Evolutionary conservation across 2,329 filamentous ascomycete species (phyloP).

Genomic region (Chaetomiaceae sp.): DNA sequence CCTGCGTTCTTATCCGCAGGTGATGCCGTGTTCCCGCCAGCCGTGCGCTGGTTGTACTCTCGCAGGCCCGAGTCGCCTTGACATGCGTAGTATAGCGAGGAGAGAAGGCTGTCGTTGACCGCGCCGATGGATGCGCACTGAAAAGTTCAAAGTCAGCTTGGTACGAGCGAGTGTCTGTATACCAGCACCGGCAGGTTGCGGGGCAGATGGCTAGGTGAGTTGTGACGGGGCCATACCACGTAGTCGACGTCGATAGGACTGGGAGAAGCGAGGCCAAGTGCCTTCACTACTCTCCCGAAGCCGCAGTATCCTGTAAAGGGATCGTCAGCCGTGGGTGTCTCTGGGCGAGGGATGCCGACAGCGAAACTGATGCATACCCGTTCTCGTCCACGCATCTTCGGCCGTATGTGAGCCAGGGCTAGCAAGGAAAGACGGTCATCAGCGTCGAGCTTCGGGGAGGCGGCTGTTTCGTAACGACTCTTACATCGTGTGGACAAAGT

Average conservation of each 20-base stretch:
- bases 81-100: slow-evolving; percentile 48
- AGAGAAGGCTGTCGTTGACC: slow-evolving; percentile 62
- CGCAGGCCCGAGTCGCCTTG: slow-evolving; percentile 44
- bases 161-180: too few relatives aligned
- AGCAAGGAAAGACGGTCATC: background rate
- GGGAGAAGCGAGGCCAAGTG: slow-evolving; percentile 54
- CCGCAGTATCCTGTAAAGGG: slow-evolving; percentile 59
- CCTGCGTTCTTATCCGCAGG: slow-evolving; percentile 21
- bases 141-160: slow-evolving; percentile 14
- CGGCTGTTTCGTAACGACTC: slow-evolving; percentile 24
- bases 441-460: background rate
- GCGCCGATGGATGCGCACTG: slow-evolving; percentile 77
- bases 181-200: too few relatives aligned
- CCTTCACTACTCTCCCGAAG: slow-evolving; percentile 59
- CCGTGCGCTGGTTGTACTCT: slow-evolving; percentile 32
- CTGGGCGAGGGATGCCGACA: background rate
- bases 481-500: slow-evolving; percentile 81
- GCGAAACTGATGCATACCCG: slow-evolving; percentile 29
- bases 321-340: background rate
- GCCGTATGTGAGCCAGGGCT: slow-evolving; percentile 50
- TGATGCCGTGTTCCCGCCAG: slow-evolving; percentile 17
- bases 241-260: slow-evolving; percentile 63
- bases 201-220: background rate
- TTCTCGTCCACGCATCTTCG: slow-evolving; percentile 39
- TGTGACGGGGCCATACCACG: slow-evolving; percentile 44